phyloP scores from a whole-genome alignment of 1,284 basidiomycete genomes.

The Tilletia caries region DNA sequence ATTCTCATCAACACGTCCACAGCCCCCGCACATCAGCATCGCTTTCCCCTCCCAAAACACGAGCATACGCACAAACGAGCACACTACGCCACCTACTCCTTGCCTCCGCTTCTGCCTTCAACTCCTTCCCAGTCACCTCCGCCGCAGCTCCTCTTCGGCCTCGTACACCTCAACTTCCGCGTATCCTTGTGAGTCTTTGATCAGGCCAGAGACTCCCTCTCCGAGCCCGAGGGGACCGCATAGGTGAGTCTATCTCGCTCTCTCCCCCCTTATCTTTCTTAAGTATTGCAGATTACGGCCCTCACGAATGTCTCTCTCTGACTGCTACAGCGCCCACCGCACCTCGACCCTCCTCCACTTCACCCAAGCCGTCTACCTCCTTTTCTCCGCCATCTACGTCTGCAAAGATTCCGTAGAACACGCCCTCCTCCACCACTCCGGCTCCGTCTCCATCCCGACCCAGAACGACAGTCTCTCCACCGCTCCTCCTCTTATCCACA shows the following conservation, averaged over 20 bases:
- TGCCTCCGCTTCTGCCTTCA: neutral
- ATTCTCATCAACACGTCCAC: neutral
- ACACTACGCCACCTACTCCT: neutral
- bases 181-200: slow-evolving; percentile 79
- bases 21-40: neutral
- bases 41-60: slow-evolving; percentile 18
- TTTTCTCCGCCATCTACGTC: slow-evolving; percentile 86
- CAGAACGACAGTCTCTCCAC: neutral
- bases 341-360: slow-evolving; percentile 76
- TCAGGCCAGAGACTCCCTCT: slow-evolving; percentile 79
- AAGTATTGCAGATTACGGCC: too few species aligned
- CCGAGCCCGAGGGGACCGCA: slow-evolving; percentile 64
- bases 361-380: slow-evolving; percentile 79
- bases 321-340: slow-evolving; percentile 67
- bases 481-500: neutral
- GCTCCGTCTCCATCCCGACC: neutral
- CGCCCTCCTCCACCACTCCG: slow-evolving; percentile 37
- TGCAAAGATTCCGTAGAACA: slow-evolving; percentile 77
- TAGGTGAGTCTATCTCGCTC: slow-evolving; percentile 19
- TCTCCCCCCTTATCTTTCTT: too few species aligned
- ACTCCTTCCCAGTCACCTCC: slow-evolving; percentile 39
- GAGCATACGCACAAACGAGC: slow-evolving; percentile 1
- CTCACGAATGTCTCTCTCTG: too few species aligned
- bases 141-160: slow-evolving; percentile 54
- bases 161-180: slow-evolving; percentile 59